Evolutionary conservation across 164 flowering plant species (phyloP).

Genomic region (Kingdonia uniflora): DNA sequence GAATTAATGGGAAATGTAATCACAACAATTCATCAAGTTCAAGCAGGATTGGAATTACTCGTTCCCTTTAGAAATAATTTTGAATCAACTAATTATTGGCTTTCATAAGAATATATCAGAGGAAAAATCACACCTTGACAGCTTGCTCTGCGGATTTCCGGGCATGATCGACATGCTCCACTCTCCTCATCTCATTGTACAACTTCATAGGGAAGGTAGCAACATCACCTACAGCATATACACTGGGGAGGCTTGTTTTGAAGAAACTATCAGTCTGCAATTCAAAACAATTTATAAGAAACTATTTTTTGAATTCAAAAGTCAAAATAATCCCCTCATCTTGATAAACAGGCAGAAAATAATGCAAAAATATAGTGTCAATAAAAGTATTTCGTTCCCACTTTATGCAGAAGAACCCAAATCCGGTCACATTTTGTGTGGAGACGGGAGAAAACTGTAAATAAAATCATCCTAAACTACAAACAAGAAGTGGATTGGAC

Average conservation of each 20-base stretch:
- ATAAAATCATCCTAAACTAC: too few relatives aligned
- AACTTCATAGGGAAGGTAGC: slow-evolving; percentile 93
- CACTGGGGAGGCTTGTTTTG: slow-evolving; percentile 74
- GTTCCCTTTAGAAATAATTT: not conserved
- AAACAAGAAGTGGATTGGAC: too few relatives aligned
- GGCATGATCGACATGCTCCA: slow-evolving; percentile 98
- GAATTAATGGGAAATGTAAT: not conserved
- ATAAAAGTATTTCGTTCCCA: too few relatives aligned
- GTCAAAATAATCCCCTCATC: too few relatives aligned
- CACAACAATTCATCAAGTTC: not conserved
- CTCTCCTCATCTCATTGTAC: slow-evolving; percentile 78
- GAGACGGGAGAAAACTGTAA: not conserved
- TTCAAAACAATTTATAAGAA: not conserved
- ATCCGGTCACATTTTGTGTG: too few relatives aligned
- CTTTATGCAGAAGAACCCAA: too few relatives aligned
- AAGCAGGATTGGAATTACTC: too few relatives aligned
- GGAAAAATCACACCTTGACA: slow-evolving; percentile 54
- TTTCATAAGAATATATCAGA: not conserved
- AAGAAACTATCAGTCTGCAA: slow-evolving; percentile 89
- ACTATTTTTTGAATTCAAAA: not conserved
- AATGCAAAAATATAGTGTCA: too few relatives aligned
- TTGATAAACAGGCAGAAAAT: too few relatives aligned
- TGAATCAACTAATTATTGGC: not conserved
- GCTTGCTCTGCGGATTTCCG: slow-evolving; percentile 99
- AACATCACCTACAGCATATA: slow-evolving; percentile 97